Evolutionary conservation across 495 filamentous ascomycete genomes (phyloP).

Genomic region (Parmelia sp.): DNA sequence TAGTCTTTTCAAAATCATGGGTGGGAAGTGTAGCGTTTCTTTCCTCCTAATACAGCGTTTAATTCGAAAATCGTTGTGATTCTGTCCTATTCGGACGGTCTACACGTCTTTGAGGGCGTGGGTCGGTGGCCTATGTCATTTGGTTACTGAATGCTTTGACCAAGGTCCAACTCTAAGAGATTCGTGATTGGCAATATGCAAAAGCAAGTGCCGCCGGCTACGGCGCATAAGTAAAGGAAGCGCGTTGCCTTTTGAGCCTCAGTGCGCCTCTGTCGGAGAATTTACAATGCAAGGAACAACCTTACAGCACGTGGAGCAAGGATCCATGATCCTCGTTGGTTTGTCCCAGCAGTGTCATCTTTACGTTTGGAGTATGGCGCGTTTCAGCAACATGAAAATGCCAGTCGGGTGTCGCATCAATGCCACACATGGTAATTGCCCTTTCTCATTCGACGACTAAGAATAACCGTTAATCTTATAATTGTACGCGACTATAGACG

Average conservation of each 20-base stretch:
- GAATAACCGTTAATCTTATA: background rate
- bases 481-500: background rate
- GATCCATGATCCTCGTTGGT: background rate
- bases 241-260: background rate
- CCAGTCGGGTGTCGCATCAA: background rate
- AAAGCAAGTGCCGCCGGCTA: too few species aligned
- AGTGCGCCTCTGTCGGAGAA: background rate
- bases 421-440: background rate
- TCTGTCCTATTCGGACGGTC: background rate
- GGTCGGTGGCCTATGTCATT: too few species aligned
- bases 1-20: background rate
- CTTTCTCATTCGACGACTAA: background rate
- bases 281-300: background rate
- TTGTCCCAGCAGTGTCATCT: background rate
- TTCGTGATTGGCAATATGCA: too few species aligned
- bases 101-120: background rate
- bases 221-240: too few species aligned
- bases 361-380: background rate
- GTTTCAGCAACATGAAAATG: background rate
- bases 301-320: background rate
- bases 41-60: background rate
- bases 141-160: constrained; percentile 1
- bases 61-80: background rate
- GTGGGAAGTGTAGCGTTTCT: background rate
- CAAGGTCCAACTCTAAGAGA: background rate